These are phyloP conservation scores for Huntiella abstrusa DNA, from an alignment of 2,329 filamentous ascomycete genomes.

Conservation along the genomic window DNA sequence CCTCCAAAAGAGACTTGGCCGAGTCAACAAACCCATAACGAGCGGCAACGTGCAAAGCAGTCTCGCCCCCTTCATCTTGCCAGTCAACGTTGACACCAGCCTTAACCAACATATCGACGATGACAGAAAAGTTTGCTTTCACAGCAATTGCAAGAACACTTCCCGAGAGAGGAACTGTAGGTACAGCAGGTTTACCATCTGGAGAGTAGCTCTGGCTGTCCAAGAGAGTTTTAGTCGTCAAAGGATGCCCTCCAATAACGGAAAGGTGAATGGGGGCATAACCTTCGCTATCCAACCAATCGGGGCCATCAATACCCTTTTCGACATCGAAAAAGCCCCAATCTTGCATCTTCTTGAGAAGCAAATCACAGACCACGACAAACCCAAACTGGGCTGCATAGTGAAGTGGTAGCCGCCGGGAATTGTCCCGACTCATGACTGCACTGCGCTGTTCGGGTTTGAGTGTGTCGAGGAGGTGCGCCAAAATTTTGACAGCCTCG, in stretches of 20 bases:
- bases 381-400: slow-evolving; percentile 93
- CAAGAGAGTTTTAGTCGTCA: slow-evolving; percentile 67
- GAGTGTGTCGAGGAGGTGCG: slow-evolving; percentile 47
- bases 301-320: slow-evolving; percentile 66
- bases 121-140: slow-evolving; percentile 67
- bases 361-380: slow-evolving; percentile 68
- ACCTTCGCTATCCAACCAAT: slow-evolving; percentile 87
- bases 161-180: slow-evolving; percentile 57
- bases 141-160: slow-evolving; percentile 76
- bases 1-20: slow-evolving; percentile 54
- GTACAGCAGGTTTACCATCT: slow-evolving; percentile 41
- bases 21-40: slow-evolving; percentile 73
- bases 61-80: slow-evolving; percentile 77
- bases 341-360: slow-evolving; percentile 74
- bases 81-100: slow-evolving; percentile 88
- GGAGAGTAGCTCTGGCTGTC: slow-evolving; percentile 63
- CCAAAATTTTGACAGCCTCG: slow-evolving; percentile 51
- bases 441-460: slow-evolving; percentile 46
- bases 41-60: slow-evolving; percentile 78
- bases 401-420: slow-evolving; percentile 72
- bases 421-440: slow-evolving; percentile 51
- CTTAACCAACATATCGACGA: slow-evolving; percentile 73
- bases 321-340: slow-evolving; percentile 77
- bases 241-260: slow-evolving; percentile 74
- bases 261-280: slow-evolving; percentile 81